Evolutionary conservation across 225 moss, liverwort and hornwort genomes (phyloP).

Genomic region (Anthoceros angustus): DNA sequence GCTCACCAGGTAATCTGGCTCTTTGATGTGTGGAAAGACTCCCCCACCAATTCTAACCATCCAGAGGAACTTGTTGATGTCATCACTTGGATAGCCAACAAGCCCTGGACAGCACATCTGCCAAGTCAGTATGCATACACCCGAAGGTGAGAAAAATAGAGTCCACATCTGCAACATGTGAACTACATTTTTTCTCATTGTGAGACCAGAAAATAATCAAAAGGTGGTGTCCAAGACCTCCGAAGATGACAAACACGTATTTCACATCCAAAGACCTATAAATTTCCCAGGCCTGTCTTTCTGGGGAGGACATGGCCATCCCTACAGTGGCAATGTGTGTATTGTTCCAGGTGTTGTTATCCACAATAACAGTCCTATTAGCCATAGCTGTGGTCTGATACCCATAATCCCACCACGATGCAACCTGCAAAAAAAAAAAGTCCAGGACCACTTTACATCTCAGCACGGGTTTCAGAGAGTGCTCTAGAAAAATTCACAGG

Average conservation of each 20-base stretch:
- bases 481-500: neutral
- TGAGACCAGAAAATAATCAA: no score
- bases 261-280: constrained; percentile 84
- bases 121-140: neutral
- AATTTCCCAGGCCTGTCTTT: constrained; percentile 94
- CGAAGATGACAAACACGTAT: constrained; percentile 96
- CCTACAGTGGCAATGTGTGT: constrained; percentile 98
- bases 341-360: constrained; percentile 99
- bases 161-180: neutral
- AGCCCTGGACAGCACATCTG: constrained; percentile 17
- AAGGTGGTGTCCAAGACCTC: constrained; percentile 24
- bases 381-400: constrained; percentile 99
- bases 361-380: constrained; percentile 95
- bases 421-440: constrained; percentile 33
- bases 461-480: neutral
- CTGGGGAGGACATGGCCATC: constrained; percentile 99
- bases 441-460: neutral
- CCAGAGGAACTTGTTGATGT: constrained; percentile 99
- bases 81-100: constrained; percentile 98
- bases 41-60: constrained; percentile 99
- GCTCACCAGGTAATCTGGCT: constrained; percentile 91
- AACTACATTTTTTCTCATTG: neutral
- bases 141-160: neutral
- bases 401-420: constrained; percentile 99
- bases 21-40: constrained; percentile 93